phyloP scores from a whole-genome alignment of 306 rosid genomes.

The Sesbania bispinosa region DNA sequence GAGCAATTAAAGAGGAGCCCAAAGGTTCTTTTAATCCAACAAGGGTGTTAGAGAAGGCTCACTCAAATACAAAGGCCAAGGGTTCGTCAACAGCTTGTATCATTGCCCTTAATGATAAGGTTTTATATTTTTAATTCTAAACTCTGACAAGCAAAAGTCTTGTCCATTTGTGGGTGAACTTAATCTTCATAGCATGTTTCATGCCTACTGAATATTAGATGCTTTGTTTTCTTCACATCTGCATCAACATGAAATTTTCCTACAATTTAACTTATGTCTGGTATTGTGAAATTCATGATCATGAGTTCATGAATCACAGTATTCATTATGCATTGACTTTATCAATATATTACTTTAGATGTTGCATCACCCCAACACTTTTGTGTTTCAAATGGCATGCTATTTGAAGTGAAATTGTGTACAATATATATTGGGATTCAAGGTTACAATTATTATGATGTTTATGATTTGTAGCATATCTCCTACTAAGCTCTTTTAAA shows the following conservation, averaged over 20 bases:
- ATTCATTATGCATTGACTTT: too few species aligned
- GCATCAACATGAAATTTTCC: constrained; percentile 14
- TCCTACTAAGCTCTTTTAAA: too few species aligned
- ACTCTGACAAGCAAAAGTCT: not conserved
- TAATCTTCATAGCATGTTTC: not conserved
- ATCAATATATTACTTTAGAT: too few species aligned
- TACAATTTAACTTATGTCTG: not conserved
- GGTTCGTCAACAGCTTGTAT: constrained; percentile 97
- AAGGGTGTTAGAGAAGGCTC: constrained; percentile 86
- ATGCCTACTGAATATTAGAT: constrained; percentile 1
- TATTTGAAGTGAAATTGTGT: too few species aligned
- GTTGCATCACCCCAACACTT: too few species aligned
- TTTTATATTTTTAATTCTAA: constrained; percentile 20
- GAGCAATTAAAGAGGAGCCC: constrained; percentile 70
- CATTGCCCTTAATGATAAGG: constrained; percentile 68
- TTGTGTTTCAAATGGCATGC: too few species aligned
- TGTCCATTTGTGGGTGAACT: not conserved
- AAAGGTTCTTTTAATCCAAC: constrained; percentile 57
- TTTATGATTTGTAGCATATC: too few species aligned
- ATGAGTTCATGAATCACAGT: not conserved
- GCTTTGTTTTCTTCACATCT: not conserved
- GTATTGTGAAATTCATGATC: not conserved
- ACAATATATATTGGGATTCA: too few species aligned
- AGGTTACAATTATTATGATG: too few species aligned
- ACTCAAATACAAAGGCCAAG: constrained; percentile 53